Evolutionary conservation across 495 filamentous ascomycete species (phyloP).

Genomic region (Terfezia boudieri): DNA sequence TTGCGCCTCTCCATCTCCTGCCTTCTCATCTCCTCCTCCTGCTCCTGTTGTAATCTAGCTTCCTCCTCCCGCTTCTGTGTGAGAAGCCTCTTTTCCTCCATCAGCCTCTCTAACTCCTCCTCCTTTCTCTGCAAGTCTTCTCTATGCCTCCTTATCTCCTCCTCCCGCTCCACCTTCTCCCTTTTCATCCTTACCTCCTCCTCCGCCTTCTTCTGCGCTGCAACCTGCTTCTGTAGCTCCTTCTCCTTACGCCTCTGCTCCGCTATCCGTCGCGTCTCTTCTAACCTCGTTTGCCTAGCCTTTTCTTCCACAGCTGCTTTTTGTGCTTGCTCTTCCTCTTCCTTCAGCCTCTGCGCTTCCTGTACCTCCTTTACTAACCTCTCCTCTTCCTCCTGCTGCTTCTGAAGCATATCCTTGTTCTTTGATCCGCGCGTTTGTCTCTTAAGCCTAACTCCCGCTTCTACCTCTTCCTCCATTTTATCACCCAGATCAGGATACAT

Average conservation of each 20-base stretch:
- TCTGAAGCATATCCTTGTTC: slow-evolving; percentile 53
- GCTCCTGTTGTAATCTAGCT: slow-evolving; percentile 6
- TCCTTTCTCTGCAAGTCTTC: slow-evolving; percentile 2
- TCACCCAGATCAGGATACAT: too few species aligned
- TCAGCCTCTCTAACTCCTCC: slow-evolving; percentile 5
- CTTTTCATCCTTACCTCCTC: slow-evolving; percentile 12
- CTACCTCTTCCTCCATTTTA: too few species aligned
- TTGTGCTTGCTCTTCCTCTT: not conserved
- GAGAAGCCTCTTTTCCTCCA: slow-evolving; percentile 5
- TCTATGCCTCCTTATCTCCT: slow-evolving; percentile 11
- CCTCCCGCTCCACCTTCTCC: slow-evolving; percentile 13
- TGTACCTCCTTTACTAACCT: not conserved
- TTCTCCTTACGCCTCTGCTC: slow-evolving; percentile 1
- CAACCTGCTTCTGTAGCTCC: slow-evolving; percentile 23
- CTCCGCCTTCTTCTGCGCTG: slow-evolving; percentile 3
- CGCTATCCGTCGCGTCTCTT: slow-evolving; percentile 4
- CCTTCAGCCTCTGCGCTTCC: not conserved
- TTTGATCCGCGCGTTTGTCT: slow-evolving; percentile 15
- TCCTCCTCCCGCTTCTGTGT: slow-evolving; percentile 2
- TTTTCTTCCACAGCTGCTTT: slow-evolving; percentile 22
- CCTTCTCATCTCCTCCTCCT: slow-evolving; percentile 1
- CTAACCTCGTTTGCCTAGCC: slow-evolving; percentile 24
- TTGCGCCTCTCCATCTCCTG: not conserved
- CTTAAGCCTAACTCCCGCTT: not conserved
- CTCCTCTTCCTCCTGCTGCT: slow-evolving; percentile 55